Evolutionary conservation across 1,284 basidiomycete genomes (phyloP).

Genomic region (Moesziomyces sp.): DNA sequence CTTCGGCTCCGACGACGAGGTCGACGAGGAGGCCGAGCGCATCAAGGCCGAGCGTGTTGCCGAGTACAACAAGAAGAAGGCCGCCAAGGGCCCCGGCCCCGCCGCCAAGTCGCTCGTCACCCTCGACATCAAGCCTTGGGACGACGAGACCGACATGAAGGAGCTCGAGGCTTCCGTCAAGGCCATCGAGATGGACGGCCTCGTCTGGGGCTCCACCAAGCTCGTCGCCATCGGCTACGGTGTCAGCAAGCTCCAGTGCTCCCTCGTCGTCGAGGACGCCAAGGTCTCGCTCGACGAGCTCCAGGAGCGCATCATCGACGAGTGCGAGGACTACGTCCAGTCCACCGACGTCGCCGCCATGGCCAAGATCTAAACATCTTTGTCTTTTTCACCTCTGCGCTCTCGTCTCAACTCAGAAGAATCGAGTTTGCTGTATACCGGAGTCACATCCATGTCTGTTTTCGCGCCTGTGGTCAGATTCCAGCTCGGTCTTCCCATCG

Average conservation of each 20-base stretch:
- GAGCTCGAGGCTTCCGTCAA: slow-evolving; percentile 85
- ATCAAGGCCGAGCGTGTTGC: slow-evolving; percentile 96
- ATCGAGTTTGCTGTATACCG: slow-evolving; percentile 37
- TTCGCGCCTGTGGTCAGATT: not conserved
- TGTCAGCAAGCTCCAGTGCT: slow-evolving; percentile 91
- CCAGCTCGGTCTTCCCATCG: slow-evolving; percentile 13
- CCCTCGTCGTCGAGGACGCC: slow-evolving; percentile 94
- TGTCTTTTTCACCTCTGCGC: not conserved
- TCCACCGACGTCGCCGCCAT: slow-evolving; percentile 77
- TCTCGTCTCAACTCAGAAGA: not conserved
- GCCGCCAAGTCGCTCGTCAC: slow-evolving; percentile 85
- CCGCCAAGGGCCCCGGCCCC: slow-evolving; percentile 78
- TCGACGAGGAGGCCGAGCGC: slow-evolving; percentile 89
- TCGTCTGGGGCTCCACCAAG: slow-evolving; percentile 89
- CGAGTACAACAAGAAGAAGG: slow-evolving; percentile 93
- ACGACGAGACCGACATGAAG: slow-evolving; percentile 97
- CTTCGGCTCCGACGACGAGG: slow-evolving; percentile 90
- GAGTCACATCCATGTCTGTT: slow-evolving; percentile 1
- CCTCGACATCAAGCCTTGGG: slow-evolving; percentile 96
- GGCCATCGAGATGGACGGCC: slow-evolving; percentile 87
- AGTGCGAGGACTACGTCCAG: slow-evolving; percentile 94
- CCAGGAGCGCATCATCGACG: slow-evolving; percentile 72
- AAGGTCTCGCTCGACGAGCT: slow-evolving; percentile 94
- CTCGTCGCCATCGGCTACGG: slow-evolving; percentile 94
- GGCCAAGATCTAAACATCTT: slow-evolving; percentile 64